phyloP scores from a whole-genome alignment of 805 yeast species.

The Diddensiella santjacobensis region DNA sequence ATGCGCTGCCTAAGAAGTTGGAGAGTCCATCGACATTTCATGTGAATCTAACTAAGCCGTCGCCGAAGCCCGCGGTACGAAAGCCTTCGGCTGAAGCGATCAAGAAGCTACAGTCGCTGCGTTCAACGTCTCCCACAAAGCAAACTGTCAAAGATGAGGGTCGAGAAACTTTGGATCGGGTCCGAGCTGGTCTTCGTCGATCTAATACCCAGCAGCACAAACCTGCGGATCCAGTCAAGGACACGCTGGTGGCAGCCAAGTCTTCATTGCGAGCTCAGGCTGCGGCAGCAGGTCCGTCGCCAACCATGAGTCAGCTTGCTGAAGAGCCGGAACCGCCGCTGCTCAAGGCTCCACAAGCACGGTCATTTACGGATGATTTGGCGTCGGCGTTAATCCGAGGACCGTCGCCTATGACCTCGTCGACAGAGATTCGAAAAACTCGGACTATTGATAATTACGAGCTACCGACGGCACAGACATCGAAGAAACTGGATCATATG shows the following conservation, averaged over 20 bases:
- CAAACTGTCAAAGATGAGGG: slow-evolving; percentile 15
- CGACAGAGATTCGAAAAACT: slow-evolving; percentile 17
- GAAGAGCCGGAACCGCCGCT: slow-evolving; percentile 1
- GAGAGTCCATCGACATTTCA: not conserved
- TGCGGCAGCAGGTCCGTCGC: not conserved
- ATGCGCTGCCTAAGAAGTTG: not conserved
- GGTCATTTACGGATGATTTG: slow-evolving; percentile 14
- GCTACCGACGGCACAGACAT: slow-evolving; percentile 1
- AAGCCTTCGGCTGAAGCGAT: slow-evolving; percentile 21
- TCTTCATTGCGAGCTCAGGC: slow-evolving; percentile 10
- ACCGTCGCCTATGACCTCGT: slow-evolving; percentile 12
- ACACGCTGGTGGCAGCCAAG: slow-evolving; percentile 19
- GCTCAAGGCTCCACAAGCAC: not conserved
- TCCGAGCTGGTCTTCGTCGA: slow-evolving; percentile 20
- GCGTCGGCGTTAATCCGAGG: slow-evolving; percentile 16
- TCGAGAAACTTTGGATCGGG: slow-evolving; percentile 19
- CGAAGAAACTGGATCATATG: slow-evolving; percentile 27
- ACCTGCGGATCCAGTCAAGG: slow-evolving; percentile 21
- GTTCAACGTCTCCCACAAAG: slow-evolving; percentile 18
- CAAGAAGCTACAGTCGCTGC: slow-evolving; percentile 16
- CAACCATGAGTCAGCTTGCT: not conserved
- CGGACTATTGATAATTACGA: slow-evolving; percentile 22
- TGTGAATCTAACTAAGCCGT: not conserved
- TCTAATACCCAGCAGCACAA: slow-evolving; percentile 21
- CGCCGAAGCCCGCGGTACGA: slow-evolving; percentile 10